These are phyloP conservation scores for Lentinula boryana DNA, from an alignment of 768 basidiomycete genomes.

Conservation along the genomic window DNA sequence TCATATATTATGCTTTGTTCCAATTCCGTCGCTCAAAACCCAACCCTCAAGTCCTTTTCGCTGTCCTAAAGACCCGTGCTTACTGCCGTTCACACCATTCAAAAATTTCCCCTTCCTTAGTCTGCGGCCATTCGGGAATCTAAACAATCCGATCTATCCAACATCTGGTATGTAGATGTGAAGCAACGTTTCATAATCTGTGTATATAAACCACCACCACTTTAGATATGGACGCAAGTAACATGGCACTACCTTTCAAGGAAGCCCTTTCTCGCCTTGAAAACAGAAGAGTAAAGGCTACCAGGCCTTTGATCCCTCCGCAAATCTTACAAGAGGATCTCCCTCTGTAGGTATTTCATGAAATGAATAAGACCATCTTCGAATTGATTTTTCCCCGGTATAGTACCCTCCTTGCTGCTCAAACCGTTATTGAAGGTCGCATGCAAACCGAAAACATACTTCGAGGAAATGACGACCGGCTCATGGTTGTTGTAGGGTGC, in stretches of 20 bases:
- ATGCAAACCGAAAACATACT: constrained; percentile 73
- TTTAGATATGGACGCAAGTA: constrained; percentile 32
- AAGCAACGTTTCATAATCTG: background rate
- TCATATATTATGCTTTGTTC: background rate
- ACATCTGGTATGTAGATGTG: background rate
- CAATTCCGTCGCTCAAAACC: background rate
- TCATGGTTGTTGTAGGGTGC: constrained; percentile 88
- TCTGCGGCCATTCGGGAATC: background rate
- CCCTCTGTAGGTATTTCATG: constrained; percentile 54
- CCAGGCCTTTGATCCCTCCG: constrained; percentile 86
- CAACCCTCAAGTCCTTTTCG: background rate
- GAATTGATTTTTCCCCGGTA: constrained; percentile 6
- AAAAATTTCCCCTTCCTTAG: background rate
- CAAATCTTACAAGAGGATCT: constrained; percentile 93
- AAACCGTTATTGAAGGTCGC: constrained; percentile 87
- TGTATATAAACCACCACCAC: constrained; percentile 10
- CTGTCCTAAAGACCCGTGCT: background rate
- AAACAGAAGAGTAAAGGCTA: constrained; percentile 81
- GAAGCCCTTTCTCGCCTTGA: constrained; percentile 79
- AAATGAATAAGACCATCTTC: background rate
- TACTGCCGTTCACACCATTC: background rate
- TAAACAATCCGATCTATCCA: background rate
- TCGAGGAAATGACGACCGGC: constrained; percentile 83
- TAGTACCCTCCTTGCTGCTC: constrained; percentile 74
- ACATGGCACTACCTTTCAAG: constrained; percentile 70